Conservation (phyloP, 495 filamentous ascomycete genomes). For the Aspergillus bridgeri region DNA sequence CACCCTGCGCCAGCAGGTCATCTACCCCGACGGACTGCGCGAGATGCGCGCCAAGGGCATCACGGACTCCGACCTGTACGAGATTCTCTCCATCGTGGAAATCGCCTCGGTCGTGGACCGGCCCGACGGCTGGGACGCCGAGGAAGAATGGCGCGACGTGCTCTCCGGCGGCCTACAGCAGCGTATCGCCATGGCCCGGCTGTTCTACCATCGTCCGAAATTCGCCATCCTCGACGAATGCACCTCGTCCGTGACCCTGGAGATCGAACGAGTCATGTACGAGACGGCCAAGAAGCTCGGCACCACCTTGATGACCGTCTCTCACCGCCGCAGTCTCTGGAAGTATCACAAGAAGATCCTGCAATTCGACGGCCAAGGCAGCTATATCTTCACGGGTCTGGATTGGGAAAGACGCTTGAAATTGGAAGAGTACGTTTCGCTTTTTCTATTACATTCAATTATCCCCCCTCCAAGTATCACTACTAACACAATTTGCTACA, state of each 20-base stretch:
- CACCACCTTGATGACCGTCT: slow-evolving; percentile 95
- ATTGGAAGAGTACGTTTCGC: slow-evolving; percentile 72
- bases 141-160: slow-evolving; percentile 93
- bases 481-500: slow-evolving; percentile 23
- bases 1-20: slow-evolving; percentile 89
- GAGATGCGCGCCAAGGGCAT: slow-evolving; percentile 83
- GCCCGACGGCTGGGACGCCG: slow-evolving; percentile 84
- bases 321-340: slow-evolving; percentile 88
- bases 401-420: slow-evolving; percentile 83
- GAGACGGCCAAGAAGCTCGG: slow-evolving; percentile 87
- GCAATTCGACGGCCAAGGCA: slow-evolving; percentile 93
- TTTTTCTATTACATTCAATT: not conserved
- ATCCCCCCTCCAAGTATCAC: not conserved
- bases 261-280: slow-evolving; percentile 95
- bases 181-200: slow-evolving; percentile 92
- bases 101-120: slow-evolving; percentile 81
- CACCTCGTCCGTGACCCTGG: slow-evolving; percentile 86
- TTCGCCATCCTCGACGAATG: slow-evolving; percentile 95
- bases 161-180: slow-evolving; percentile 90
- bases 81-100: slow-evolving; percentile 72
- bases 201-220: slow-evolving; percentile 92
- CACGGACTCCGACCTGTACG: slow-evolving; percentile 74
- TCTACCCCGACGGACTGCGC: slow-evolving; percentile 85
- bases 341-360: slow-evolving; percentile 91
- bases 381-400: slow-evolving; percentile 84